Base-by-base conservation (phyloP, 2,329 filamentous ascomycete genomes). In the Parastagonospora avenae region DNA sequence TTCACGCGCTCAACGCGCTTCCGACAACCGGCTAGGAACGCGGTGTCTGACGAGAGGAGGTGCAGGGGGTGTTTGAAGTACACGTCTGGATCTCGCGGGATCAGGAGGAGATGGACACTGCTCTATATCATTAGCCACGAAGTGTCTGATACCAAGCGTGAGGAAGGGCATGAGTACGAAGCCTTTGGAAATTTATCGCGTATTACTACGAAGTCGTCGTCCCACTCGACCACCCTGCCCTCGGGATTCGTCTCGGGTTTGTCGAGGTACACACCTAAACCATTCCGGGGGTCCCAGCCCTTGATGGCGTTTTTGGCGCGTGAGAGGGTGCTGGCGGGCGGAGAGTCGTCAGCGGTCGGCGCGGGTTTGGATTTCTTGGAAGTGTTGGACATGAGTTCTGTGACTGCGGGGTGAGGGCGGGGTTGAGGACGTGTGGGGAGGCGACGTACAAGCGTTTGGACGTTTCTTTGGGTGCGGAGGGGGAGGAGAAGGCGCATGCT, bases 171-270 rank as follows among this genome's bases (percentile, higher is more conserved):
- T 11, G 37, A 37, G 2, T 50, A 69, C 66, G 60, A 69, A 12
- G 70, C 85, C 74, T 97, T 99, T 8, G 94, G 92, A 69, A 85
- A 99, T 54, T 85, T 79, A 76, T 99, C 94, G 62, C 87, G 82
- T 71, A 97, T 90, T 15, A 86, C 83, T 43, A 92, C 89, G 59
- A 88, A 91, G 53, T 85, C 76, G n/a, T 83, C 79, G 57, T 85
- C 84, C 72, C 86, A 79, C 66, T 85, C 87, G 47, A 94, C 79
- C 1, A 92, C 82, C 8, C 82, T 76, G 24, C 77, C 80, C 4
- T 80, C 59, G 1, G 85, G 81, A 63, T 85, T 88, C 1, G 80
- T 77, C 30, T 82, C 78, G 0, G 90, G 90, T 46, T 84, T 74
- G 7, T 76, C 63, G 42, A 89, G 86, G 73, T 94, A 94, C 15